phyloP scores from a whole-genome alignment of 2,329 filamentous ascomycete species.

The Diaporthe humulicola region DNA sequence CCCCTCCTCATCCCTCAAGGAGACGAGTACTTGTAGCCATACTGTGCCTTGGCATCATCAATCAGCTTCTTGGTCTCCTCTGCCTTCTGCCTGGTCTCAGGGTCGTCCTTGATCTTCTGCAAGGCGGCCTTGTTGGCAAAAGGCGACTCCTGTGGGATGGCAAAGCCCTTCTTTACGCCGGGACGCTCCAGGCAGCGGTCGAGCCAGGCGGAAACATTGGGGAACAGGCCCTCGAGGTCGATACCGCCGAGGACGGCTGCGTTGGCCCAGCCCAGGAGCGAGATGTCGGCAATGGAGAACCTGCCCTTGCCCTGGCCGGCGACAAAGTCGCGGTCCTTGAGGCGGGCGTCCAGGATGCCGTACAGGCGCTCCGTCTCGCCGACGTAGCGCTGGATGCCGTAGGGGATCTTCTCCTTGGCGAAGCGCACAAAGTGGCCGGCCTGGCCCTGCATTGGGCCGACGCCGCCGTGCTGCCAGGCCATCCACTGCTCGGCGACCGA shows the following conservation, averaged over 20 bases:
- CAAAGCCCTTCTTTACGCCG: constrained; percentile 73
- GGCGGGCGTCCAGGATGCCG: constrained; percentile 76
- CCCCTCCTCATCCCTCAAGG: constrained; percentile 47
- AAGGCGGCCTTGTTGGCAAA: constrained; percentile 56
- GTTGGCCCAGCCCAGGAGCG: constrained; percentile 78
- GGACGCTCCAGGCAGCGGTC: constrained; percentile 70
- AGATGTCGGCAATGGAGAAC: constrained; percentile 79
- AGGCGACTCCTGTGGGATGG: constrained; percentile 65
- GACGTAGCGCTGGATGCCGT: constrained; percentile 79
- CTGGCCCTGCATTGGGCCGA: constrained; percentile 81
- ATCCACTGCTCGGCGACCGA: constrained; percentile 70
- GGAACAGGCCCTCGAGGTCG: constrained; percentile 73
- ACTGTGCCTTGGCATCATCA: constrained; percentile 59
- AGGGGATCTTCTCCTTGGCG: constrained; percentile 77
- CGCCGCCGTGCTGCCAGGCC: constrained; percentile 80
- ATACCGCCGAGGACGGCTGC: constrained; percentile 70
- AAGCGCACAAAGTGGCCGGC: constrained; percentile 80
- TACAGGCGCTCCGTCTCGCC: constrained; percentile 83
- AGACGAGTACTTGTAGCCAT: constrained; percentile 61
- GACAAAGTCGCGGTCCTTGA: constrained; percentile 65
- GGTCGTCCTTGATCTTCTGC: constrained; percentile 56
- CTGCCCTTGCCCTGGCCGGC: constrained; percentile 67
- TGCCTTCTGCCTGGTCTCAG: constrained; percentile 61
- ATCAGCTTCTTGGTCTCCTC: constrained; percentile 52
- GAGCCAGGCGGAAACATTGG: constrained; percentile 76